Base-by-base conservation (phyloP, 192 early-diverging fungal species). In the Lobulomyces angularis region DNA sequence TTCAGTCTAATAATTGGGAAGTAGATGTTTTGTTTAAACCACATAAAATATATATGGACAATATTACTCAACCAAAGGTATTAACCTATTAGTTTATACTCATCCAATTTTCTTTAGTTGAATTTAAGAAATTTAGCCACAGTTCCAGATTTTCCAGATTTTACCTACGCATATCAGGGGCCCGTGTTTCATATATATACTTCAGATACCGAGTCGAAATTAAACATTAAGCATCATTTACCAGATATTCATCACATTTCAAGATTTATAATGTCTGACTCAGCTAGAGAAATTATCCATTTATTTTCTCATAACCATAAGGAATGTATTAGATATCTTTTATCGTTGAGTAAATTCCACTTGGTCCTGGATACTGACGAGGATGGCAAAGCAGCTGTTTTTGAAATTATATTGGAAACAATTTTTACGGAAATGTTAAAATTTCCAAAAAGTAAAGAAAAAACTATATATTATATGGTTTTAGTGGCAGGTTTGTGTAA, bases 251-350 rank as follows among this genome's bases (percentile, higher is more conserved):
- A n/a, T n/a, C n/a, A n/a, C n/a, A n/a, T n/a, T n/a, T n/a, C 18
- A 9, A 75, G 84, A 20, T 81, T 80, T 57, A 63, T 98, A 31
- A 48, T 94, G 43, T 69, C 81, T 48, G 91, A 95, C 49, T 56
- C 84, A 22, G 67, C 85, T 28, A 50, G 62, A 2, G 94, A 98
- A 55, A 81, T 80, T 6, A 52, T 94, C 11, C 58, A 77, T 26
- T 65, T 89, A 37, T 86, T 89, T 34, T 83, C 87, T 38, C 74
- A 76, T 40, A 98, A 98, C 64, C 94, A 92, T 57, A 87, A 82
- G 51, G 90, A 97, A 60, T 84, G 81, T 48, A 71, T 71, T 42
- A 71, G 70, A 32, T 81, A 81, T 43, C 53, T 92, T 11, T 59
- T 86, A 40, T 74, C 74, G 44, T 59, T 89, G 27, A 50, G 53